Evolutionary conservation across 2,329 filamentous ascomycete genomes (phyloP).

Genomic region (Alternaria solani): DNA sequence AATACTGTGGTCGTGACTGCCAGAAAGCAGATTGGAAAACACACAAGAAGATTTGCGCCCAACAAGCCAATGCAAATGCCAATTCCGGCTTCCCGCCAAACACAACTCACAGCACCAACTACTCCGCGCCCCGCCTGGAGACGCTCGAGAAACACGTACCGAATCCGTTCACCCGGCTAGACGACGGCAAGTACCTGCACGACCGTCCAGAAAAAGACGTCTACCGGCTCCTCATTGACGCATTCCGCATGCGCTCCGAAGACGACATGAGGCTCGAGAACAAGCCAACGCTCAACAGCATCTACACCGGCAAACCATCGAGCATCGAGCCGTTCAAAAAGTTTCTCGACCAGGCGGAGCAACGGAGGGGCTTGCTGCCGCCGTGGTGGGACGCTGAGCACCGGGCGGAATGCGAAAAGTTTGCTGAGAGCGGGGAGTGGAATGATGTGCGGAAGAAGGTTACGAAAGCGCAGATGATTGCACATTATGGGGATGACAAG

Average conservation of each 20-base stretch:
- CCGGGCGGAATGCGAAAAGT: conserved; percentile 27
- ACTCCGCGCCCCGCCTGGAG: conserved; percentile 10
- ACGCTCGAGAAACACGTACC: conserved; percentile 27
- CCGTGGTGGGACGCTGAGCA: conserved; percentile 35
- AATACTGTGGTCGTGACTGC: conserved; percentile 47
- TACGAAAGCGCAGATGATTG: conserved; percentile 27
- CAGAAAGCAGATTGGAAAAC: conserved; percentile 45
- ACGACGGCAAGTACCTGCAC: conserved; percentile 35
- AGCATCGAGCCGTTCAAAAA: conserved; percentile 29
- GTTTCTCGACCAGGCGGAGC: conserved; percentile 25
- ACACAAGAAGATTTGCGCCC: conserved; percentile 47
- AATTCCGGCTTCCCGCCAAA: conserved; percentile 1
- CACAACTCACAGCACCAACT: conserved; percentile 7
- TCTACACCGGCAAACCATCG: conserved; percentile 26
- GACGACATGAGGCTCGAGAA: conserved; percentile 29
- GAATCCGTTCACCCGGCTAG: conserved; percentile 34
- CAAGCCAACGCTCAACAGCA: conserved; percentile 20
- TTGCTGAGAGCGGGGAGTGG: conserved; percentile 25
- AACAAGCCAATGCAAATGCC: conserved; percentile 1
- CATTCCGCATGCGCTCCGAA: conserved; percentile 36
- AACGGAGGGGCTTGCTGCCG: conserved; percentile 24
- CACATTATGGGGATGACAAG: conserved; percentile 31
- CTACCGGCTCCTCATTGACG: conserved; percentile 43
- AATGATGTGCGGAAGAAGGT: conserved; percentile 23
- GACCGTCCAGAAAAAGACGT: conserved; percentile 34